Percentiles rank a stretch among this genome's conserved stretches.
Conservation (phyloP, 352 stramenopile genomes). For the Elongisporangium senticosum region DNA sequence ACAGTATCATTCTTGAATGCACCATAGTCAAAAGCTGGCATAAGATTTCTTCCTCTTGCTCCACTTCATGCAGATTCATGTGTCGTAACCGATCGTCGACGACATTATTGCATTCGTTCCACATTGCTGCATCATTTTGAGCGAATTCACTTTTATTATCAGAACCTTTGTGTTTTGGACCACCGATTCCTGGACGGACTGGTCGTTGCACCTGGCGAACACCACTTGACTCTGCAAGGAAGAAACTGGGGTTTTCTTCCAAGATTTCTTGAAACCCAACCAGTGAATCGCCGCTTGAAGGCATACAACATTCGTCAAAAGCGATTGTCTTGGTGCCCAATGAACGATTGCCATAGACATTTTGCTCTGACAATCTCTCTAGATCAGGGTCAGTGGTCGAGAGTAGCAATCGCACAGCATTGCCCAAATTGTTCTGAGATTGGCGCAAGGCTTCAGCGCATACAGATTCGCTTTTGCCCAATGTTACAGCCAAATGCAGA, state of each 20-base stretch:
- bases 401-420: constrained; percentile 54
- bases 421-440: constrained; percentile 41
- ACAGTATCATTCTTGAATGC: constrained; percentile 58
- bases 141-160: constrained; percentile 16
- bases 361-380: constrained; percentile 8
- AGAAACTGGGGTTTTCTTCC: constrained; percentile 79
- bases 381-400: constrained; percentile 30
- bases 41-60: constrained; percentile 57
- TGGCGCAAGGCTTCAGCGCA: constrained; percentile 56
- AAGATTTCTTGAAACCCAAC: constrained; percentile 58
- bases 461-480: constrained; percentile 39
- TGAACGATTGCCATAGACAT: neutral
- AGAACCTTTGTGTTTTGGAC: constrained; percentile 36
- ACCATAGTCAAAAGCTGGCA: constrained; percentile 56
- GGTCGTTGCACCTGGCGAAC: constrained; percentile 15
- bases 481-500: constrained; percentile 38
- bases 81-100: constrained; percentile 52
- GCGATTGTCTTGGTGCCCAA: neutral
- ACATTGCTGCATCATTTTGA: constrained; percentile 43
- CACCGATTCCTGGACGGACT: constrained; percentile 19
- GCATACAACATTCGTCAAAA: neutral
- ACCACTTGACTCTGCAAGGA: constrained; percentile 54
- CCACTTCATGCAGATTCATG: constrained; percentile 58
- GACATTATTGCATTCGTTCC: constrained; percentile 62
- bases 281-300: constrained; percentile 5